Evolutionary conservation across 768 basidiomycete genomes (phyloP).

Genomic region (Kwoniella sp.): DNA sequence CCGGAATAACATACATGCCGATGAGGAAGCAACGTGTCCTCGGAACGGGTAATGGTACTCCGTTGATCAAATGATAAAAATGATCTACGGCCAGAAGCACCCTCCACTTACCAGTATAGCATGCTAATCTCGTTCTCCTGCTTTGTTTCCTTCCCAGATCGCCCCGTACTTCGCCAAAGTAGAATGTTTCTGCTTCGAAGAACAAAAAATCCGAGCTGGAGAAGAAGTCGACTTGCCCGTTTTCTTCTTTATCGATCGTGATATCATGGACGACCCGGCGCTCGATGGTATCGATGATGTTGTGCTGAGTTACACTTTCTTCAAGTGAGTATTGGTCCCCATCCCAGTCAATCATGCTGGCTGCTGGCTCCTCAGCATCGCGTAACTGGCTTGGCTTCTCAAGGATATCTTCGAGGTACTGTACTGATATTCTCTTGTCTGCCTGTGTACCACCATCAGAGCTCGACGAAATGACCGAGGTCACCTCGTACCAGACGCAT

Average conservation of each 20-base stretch:
- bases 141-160: conserved; percentile 61
- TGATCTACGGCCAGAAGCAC: too few relatives aligned
- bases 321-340: conserved; percentile 65
- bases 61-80: too few relatives aligned
- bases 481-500: conserved; percentile 86
- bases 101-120: too few relatives aligned
- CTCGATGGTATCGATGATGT: conserved; percentile 86
- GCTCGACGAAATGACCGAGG: conserved; percentile 82
- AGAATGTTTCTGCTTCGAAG: conserved; percentile 99
- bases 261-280: conserved; percentile 87
- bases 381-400: too few relatives aligned
- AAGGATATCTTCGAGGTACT: too few relatives aligned
- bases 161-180: conserved; percentile 99
- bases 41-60: too few relatives aligned
- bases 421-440: neutral
- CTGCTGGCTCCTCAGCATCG: neutral
- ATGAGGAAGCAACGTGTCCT: too few relatives aligned
- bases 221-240: conserved; percentile 99
- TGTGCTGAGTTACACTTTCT: conserved; percentile 96
- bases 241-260: conserved; percentile 98
- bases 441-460: conserved; percentile 58
- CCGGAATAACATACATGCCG: too few relatives aligned
- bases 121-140: neutral
- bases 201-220: conserved; percentile 87
- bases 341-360: neutral